Evolutionary conservation across 1,139 yeast species (phyloP), one percentile per base, ranked within the genome.

Genomic region (Sugiyamaella castrensis): DNA sequence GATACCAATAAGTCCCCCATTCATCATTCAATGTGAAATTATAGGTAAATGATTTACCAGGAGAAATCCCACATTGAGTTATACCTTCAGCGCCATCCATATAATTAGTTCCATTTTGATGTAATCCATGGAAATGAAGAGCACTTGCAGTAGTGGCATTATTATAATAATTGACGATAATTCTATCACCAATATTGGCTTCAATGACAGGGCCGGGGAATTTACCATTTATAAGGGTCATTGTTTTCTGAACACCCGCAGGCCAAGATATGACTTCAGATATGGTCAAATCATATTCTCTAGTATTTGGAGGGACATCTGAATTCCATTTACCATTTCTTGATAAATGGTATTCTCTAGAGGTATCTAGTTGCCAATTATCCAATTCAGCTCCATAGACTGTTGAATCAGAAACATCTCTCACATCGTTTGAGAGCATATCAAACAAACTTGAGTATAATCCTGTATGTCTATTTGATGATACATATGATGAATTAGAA

Each of bases 21-120:
- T 87, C 92, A 63, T 51, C 89, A 61, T 78, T 80, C 57, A 85
- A 84, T 5, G 91, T 81, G 64, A 87, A 87, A 68, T 86, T 84
- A 48, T 62, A 62, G 2, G 71, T 84, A 84, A 82, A 77, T 2
- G 84, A 76, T 53, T 73, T 74, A 11, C 85, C 85, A 1, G 88
- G 84, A 15, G 82, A 78, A 53, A 87, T 81, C 31, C 91, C 89
- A 71, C 95, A 87, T 66, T 86, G 95, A 12, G 87, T 81, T 16
- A 87, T 76, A 76, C 79, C 74, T 63, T 84, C 84, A 5, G 91
- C 89, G 46, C 95, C 95, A 67, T 87, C 95, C 84, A 82, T 81
- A 63, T 77, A 80, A 59, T 70, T 73, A 4, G 81, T 65, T 7
- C 80, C 83, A 54, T 77, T 74, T 70, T 83, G 91, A 75, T 83